Conservation (phyloP, 129 eudicot species). For the Scalesia atractyloides region DNA sequence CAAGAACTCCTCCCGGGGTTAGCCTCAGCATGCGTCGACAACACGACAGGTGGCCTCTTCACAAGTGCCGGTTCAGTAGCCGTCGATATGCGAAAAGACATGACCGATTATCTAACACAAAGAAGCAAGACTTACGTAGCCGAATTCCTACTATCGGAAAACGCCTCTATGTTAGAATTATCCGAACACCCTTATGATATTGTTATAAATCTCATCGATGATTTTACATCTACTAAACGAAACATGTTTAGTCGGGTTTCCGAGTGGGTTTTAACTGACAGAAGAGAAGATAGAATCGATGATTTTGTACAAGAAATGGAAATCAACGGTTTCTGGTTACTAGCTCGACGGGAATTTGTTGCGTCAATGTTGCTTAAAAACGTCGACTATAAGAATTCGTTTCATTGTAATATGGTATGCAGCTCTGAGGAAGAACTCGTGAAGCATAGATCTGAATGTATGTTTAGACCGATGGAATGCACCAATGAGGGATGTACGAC, state of each 20-base stretch:
- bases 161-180: slow-evolving; percentile 39
- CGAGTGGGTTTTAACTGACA: slow-evolving; percentile 76
- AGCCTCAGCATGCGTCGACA: slow-evolving; percentile 89
- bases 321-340: slow-evolving; percentile 76
- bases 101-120: slow-evolving; percentile 63
- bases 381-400: slow-evolving; percentile 66
- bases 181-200: slow-evolving; percentile 82
- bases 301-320: slow-evolving; percentile 96
- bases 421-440: slow-evolving; percentile 54
- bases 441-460: slow-evolving; percentile 56
- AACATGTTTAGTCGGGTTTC: slow-evolving; percentile 76
- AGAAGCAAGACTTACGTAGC: slow-evolving; percentile 86
- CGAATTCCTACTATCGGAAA: slow-evolving; percentile 65
- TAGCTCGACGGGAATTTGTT: slow-evolving; percentile 61
- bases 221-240: slow-evolving; percentile 57
- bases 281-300: slow-evolving; percentile 80
- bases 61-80: slow-evolving; percentile 77
- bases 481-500: slow-evolving; percentile 72
- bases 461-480: slow-evolving; percentile 65
- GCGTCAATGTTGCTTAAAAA: slow-evolving; percentile 70
- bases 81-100: slow-evolving; percentile 69
- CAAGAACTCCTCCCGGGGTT: slow-evolving; percentile 80
- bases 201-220: slow-evolving; percentile 65
- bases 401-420: slow-evolving; percentile 66
- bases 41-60: slow-evolving; percentile 83